These are phyloP conservation scores for Bretziella fagacearum DNA, from an alignment of 2,329 filamentous ascomycete genomes.

Conservation along the genomic window DNA sequence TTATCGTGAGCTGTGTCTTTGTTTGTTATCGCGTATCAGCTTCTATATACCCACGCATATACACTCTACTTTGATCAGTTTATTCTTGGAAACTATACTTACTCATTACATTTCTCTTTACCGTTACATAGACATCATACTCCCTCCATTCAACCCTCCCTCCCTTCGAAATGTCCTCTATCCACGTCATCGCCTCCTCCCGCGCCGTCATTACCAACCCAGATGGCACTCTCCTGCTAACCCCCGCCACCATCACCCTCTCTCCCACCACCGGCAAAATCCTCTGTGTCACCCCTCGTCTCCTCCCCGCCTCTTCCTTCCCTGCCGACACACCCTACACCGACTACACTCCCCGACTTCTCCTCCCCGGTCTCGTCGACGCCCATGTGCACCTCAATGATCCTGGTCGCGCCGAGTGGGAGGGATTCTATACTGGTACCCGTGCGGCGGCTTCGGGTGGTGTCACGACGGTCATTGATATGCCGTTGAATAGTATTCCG, in stretches of 20 bases:
- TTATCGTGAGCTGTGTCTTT: too few relatives aligned
- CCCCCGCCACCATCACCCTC: slow-evolving; percentile 67
- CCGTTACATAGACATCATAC: not conserved
- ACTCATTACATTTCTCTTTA: slow-evolving; percentile 3
- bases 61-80: too few relatives aligned
- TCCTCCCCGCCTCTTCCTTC: slow-evolving; percentile 63
- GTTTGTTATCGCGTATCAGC: too few relatives aligned
- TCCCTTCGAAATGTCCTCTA: not conserved
- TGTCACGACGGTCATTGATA: slow-evolving; percentile 92
- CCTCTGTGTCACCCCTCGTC: slow-evolving; percentile 50
- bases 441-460: slow-evolving; percentile 86
- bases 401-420: slow-evolving; percentile 93
- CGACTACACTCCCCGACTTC: slow-evolving; percentile 68
- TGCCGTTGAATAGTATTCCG: slow-evolving; percentile 94
- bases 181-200: slow-evolving; percentile 58
- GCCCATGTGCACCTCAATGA: slow-evolving; percentile 97
- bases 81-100: too few relatives aligned
- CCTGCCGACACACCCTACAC: slow-evolving; percentile 55
- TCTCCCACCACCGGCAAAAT: slow-evolving; percentile 73
- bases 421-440: slow-evolving; percentile 91
- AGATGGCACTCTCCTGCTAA: slow-evolving; percentile 43
- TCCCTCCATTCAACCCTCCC: slow-evolving; percentile 3
- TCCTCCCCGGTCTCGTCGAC: slow-evolving; percentile 85
- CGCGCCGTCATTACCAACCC: slow-evolving; percentile 63
- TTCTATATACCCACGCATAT: too few relatives aligned